Conservation (phyloP, 2,329 filamentous ascomycete species). For the Aureobasidium sp. region DNA sequence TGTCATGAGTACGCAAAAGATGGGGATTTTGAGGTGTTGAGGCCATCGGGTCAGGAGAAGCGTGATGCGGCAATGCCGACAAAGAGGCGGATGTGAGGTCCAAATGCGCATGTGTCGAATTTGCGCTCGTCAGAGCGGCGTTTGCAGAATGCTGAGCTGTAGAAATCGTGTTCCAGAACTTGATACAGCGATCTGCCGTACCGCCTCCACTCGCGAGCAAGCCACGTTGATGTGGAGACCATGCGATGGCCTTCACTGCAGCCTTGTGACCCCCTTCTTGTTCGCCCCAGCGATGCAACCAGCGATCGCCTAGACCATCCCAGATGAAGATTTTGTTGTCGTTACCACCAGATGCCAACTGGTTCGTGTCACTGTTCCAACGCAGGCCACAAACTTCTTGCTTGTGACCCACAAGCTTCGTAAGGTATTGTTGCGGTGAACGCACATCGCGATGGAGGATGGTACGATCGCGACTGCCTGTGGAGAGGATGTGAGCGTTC, state of each 20-base stretch:
- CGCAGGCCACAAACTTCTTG: slow-evolving; percentile 95
- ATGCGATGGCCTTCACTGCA: slow-evolving; percentile 94
- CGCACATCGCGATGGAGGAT: slow-evolving; percentile 96
- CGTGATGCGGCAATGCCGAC: slow-evolving; percentile 19
- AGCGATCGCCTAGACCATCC: slow-evolving; percentile 90
- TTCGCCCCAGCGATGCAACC: slow-evolving; percentile 87
- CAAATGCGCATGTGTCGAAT: slow-evolving; percentile 15
- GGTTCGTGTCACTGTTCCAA: slow-evolving; percentile 94
- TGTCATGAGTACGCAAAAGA: slow-evolving; percentile 74
- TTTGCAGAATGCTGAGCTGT: slow-evolving; percentile 33
- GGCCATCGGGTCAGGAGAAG: slow-evolving; percentile 26
- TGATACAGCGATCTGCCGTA: slow-evolving; percentile 90
- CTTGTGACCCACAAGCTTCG: slow-evolving; percentile 86
- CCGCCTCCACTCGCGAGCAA: slow-evolving; percentile 92
- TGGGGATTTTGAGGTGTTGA: slow-evolving; percentile 37
- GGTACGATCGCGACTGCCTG: slow-evolving; percentile 82
- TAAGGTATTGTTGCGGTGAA: slow-evolving; percentile 80
- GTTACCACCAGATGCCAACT: slow-evolving; percentile 91
- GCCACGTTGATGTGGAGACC: slow-evolving; percentile 92
- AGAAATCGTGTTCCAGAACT: slow-evolving; percentile 82
- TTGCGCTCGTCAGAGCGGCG: slow-evolving; percentile 24
- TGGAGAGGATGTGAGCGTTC: slow-evolving; percentile 97
- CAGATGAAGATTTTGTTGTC: slow-evolving; percentile 99
- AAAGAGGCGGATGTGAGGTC: slow-evolving; percentile 19
- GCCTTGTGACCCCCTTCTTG: slow-evolving; percentile 93